Evolutionary conservation across 2,329 filamentous ascomycete genomes (phyloP).

Genomic region (Penicillium italicum): DNA sequence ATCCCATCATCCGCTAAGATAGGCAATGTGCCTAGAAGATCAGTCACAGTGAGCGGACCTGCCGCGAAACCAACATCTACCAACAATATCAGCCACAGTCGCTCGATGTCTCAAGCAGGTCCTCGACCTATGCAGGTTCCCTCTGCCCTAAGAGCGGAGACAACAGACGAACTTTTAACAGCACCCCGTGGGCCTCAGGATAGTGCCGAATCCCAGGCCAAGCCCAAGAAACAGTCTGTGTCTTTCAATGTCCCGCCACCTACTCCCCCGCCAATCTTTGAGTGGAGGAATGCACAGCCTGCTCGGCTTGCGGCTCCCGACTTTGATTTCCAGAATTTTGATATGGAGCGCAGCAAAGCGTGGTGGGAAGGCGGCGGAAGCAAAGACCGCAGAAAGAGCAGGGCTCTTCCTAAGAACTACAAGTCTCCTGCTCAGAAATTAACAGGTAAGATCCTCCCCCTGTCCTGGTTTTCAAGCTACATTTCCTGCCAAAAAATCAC

Average conservation of each 20-base stretch:
- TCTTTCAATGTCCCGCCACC: conserved; percentile 47
- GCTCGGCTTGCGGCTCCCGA: conserved; percentile 58
- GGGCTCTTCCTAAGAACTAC: conserved; percentile 39
- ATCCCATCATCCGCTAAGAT: conserved; percentile 15
- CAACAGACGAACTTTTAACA: conserved; percentile 11
- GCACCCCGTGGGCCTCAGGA: conserved; percentile 16
- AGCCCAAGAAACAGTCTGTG: conserved; percentile 41
- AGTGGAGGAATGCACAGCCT: conserved; percentile 67
- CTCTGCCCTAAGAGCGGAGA: conserved; percentile 9
- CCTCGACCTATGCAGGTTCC: conserved; percentile 1
- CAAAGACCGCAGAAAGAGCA: conserved; percentile 46
- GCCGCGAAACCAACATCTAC: conserved; percentile 6
- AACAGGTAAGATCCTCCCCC: conserved; percentile 26
- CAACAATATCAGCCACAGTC: conserved; percentile 5
- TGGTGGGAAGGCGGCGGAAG: conserved; percentile 72
- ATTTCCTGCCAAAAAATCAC: neutral
- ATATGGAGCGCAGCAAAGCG: conserved; percentile 53
- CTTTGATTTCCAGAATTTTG: conserved; percentile 55
- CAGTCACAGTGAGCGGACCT: conserved; percentile 26
- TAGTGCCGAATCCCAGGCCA: conserved; percentile 25
- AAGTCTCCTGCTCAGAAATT: conserved; percentile 34
- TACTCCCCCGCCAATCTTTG: conserved; percentile 48
- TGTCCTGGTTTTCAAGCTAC: neutral
- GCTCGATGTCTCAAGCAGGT: conserved; percentile 17
- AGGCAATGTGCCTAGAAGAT: conserved; percentile 24